These are phyloP conservation scores for Vanderwaltozyma polyspora DNA, from an alignment of 805 yeast species.

Conservation along the genomic window DNA sequence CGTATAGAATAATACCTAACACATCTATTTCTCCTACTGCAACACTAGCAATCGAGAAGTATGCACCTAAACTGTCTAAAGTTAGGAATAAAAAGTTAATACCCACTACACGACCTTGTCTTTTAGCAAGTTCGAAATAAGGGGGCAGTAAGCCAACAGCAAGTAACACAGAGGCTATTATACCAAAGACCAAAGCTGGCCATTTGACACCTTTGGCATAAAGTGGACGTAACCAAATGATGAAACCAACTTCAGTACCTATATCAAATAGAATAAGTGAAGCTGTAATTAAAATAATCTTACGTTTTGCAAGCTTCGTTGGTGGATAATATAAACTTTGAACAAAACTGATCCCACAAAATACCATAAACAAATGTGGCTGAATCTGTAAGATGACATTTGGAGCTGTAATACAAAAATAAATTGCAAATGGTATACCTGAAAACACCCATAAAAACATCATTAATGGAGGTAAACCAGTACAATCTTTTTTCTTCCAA, in stretches of 20 bases:
- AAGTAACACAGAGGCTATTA: slow-evolving; percentile 63
- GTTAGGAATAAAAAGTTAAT: slow-evolving; percentile 70
- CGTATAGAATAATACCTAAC: slow-evolving; percentile 71
- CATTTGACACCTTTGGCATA: slow-evolving; percentile 43
- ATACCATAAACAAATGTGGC: slow-evolving; percentile 70
- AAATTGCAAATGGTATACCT: slow-evolving; percentile 81
- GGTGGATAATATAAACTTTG: slow-evolving; percentile 76
- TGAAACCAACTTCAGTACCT: slow-evolving; percentile 60
- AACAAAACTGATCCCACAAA: slow-evolving; percentile 55
- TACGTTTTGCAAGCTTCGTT: slow-evolving; percentile 26
- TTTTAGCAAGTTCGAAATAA: slow-evolving; percentile 68
- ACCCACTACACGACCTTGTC: slow-evolving; percentile 79
- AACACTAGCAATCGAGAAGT: slow-evolving; percentile 58
- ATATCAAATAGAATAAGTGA: slow-evolving; percentile 35
- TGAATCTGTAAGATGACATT: slow-evolving; percentile 74
- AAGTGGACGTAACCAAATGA: slow-evolving; percentile 54
- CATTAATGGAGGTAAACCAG: slow-evolving; percentile 84
- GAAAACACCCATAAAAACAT: slow-evolving; percentile 68
- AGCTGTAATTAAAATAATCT: slow-evolving; percentile 28
- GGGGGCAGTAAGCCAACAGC: slow-evolving; percentile 82
- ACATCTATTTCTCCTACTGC: slow-evolving; percentile 55
- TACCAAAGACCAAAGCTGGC: slow-evolving; percentile 76
- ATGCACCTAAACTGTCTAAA: slow-evolving; percentile 74
- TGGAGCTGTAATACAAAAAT: slow-evolving; percentile 60
- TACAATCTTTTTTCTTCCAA: slow-evolving; percentile 64